Evolutionary conservation across 805 yeast species (phyloP), one percentile per base, ranked within the genome.

Genomic region (Lipomyces yamanashiensis): DNA sequence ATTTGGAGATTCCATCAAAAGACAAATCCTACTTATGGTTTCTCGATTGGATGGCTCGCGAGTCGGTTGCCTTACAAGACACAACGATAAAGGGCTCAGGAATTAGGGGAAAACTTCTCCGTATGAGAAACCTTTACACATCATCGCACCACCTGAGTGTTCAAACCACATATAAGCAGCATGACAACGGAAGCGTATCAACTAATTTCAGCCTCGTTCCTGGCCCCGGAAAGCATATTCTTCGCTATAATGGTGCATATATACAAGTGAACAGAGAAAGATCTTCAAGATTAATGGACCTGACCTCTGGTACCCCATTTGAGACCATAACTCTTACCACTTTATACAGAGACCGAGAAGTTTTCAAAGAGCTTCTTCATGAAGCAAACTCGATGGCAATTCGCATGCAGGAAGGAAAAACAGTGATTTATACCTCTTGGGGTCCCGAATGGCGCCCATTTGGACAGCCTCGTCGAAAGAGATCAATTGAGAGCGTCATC

Each of bases 371-470:
- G 8, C 79, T 95, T 65, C 79, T 95, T 59, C 82, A 81, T 17
- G 98, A 95, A 71, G 98, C 98, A 2, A 90, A 92, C 71, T 77
- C 80, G 44, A 77, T 90, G 78, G 98, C 98, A 0, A 80, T 92
- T 73, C 85, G 85, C 71, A 82, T 87, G 37, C 87, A 89, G 64
- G 96, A 91, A 73, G 98, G 99, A 7, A 93, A 92, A 73, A 95
- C 98, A 0, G 98, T 95, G 7, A 78, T 95, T 5, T 95, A 84
- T 75, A 90, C 97, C 3, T 89, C 97, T 10, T 93, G 95, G 90
- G 99, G 98, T 0, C 97, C 97, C 36, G 99, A 95, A 73, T 95
- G 99, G 99, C 82, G 98, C 72, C 96, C 96, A 4, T 95, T 95
- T 79, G 99, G 99, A 1, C 92, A 87, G 74, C 98, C 99, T 1